These are phyloP conservation scores for Lachancea thermotolerans DNA, from an alignment of 805 yeast species.

Conservation along the genomic window DNA sequence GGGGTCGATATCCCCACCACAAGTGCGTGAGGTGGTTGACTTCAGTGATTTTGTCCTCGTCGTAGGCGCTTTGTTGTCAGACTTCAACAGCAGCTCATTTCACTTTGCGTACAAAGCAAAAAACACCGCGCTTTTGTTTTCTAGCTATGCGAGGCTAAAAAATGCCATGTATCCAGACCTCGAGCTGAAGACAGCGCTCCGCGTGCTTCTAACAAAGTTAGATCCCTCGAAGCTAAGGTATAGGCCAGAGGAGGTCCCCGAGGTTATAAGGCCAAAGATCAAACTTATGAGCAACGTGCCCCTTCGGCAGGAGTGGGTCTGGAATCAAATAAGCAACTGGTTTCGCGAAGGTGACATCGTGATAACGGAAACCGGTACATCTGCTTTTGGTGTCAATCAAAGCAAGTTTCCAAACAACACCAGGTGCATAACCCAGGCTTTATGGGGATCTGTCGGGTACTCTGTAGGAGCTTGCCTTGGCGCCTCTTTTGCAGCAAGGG, in stretches of 20 bases:
- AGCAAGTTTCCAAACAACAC: slow-evolving; percentile 46
- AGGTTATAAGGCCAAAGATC: slow-evolving; percentile 23
- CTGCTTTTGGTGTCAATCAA: slow-evolving; percentile 55
- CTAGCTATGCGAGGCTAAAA: slow-evolving; percentile 46
- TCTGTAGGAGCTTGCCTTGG: slow-evolving; percentile 60
- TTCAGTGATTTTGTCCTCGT: slow-evolving; percentile 56
- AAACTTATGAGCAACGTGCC: slow-evolving; percentile 15
- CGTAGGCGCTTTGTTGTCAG: slow-evolving; percentile 55
- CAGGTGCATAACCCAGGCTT: slow-evolving; percentile 51
- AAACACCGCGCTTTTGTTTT: slow-evolving; percentile 49
- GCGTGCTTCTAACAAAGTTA: slow-evolving; percentile 16
- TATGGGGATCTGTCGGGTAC: slow-evolving; percentile 64
- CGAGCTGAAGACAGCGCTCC: slow-evolving; percentile 42
- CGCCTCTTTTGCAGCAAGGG: slow-evolving; percentile 52
- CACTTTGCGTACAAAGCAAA: slow-evolving; percentile 48
- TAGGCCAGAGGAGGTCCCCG: slow-evolving; percentile 11
- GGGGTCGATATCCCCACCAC: slow-evolving; percentile 47
- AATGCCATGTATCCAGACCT: slow-evolving; percentile 48
- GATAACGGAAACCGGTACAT: slow-evolving; percentile 60
- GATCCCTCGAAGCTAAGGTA: slow-evolving; percentile 27
- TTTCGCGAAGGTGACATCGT: slow-evolving; percentile 51
- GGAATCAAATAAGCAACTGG: slow-evolving; percentile 47
- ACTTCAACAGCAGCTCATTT: slow-evolving; percentile 52
- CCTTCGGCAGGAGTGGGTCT: slow-evolving; percentile 40
- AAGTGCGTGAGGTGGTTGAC: slow-evolving; percentile 40